These are phyloP conservation scores for apple (Malus domestica) DNA, from an alignment of 306 rosid species.

Conservation along the genomic window DNA sequence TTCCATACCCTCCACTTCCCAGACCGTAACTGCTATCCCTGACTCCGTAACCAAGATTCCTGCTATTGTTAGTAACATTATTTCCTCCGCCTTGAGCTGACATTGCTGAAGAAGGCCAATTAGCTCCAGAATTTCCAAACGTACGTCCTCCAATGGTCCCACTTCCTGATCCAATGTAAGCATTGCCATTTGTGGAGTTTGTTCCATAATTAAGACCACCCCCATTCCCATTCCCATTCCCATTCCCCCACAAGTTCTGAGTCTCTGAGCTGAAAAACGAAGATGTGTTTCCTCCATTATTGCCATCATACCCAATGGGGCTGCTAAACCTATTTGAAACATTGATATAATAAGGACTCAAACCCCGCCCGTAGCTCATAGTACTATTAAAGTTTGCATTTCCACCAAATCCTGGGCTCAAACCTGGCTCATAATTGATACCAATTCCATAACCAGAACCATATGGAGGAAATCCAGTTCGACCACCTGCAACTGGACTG, in stretches of 20 bases:
- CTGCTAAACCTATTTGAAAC: slow-evolving; percentile 62
- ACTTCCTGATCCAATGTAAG: slow-evolving; percentile 58
- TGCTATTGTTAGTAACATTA: slow-evolving; percentile 42
- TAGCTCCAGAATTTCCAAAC: slow-evolving; percentile 46
- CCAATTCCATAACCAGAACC: slow-evolving; percentile 83
- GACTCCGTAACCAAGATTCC: slow-evolving; percentile 38
- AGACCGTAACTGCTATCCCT: slow-evolving; percentile 41
- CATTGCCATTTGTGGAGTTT: slow-evolving; percentile 55
- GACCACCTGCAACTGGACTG: slow-evolving; percentile 77
- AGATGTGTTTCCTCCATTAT: slow-evolving; percentile 59
- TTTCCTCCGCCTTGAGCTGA: slow-evolving; percentile 40
- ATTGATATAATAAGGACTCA: slow-evolving; percentile 66
- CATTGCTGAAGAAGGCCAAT: slow-evolving; percentile 53
- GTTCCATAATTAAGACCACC: slow-evolving; percentile 54
- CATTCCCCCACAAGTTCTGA: slow-evolving; percentile 86
- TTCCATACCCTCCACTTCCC: slow-evolving; percentile 55
- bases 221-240: slow-evolving; percentile 29
- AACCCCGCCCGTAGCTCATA: slow-evolving; percentile 71
- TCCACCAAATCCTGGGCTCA: slow-evolving; percentile 74
- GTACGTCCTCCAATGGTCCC: slow-evolving; percentile 46
- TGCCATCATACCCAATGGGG: slow-evolving; percentile 57
- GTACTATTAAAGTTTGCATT: slow-evolving; percentile 60
- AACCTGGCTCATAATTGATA: slow-evolving; percentile 71
- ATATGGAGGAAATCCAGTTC: slow-evolving; percentile 75
- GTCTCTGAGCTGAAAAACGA: slow-evolving; percentile 68